Percentiles rank a stretch among this genome's conserved stretches.
Evolutionary conservation across 371 early-diverging fungal species (phyloP).

Genomic region (Umbelopsis sp.): DNA sequence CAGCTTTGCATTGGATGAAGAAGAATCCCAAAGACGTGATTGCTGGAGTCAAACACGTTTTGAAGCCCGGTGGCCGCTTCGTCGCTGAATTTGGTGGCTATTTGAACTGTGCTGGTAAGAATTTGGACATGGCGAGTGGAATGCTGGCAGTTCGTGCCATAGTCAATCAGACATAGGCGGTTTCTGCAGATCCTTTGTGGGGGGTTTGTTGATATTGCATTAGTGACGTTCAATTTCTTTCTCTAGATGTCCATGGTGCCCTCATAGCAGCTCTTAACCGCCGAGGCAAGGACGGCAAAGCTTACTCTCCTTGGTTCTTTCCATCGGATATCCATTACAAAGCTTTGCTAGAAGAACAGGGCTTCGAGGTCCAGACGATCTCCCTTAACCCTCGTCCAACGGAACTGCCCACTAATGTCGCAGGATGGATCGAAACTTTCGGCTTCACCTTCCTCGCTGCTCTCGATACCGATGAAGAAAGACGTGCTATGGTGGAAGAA

Average conservation of each 20-base stretch:
- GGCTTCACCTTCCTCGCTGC: conserved; percentile 55
- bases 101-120: conserved; percentile 45
- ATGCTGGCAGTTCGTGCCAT: too few species aligned
- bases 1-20: conserved; percentile 78
- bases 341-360: conserved; percentile 54
- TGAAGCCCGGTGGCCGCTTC: conserved; percentile 63
- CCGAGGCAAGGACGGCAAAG: conserved; percentile 57
- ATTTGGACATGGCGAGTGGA: background rate
- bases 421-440: conserved; percentile 76
- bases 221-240: background rate
- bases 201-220: background rate
- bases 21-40: conserved; percentile 61
- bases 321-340: conserved; percentile 60
- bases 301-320: conserved; percentile 72
- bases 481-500: conserved; percentile 44
- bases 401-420: conserved; percentile 54
- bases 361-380: conserved; percentile 53
- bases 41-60: conserved; percentile 53
- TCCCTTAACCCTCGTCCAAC: conserved; percentile 62
- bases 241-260: conserved; percentile 53
- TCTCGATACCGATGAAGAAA: conserved; percentile 42
- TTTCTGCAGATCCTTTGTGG: too few species aligned
- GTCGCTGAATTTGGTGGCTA: conserved; percentile 70
- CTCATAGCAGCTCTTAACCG: conserved; percentile 58
- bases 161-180: background rate